Base-by-base conservation (phyloP, 805 yeast species). In the Metschnikowia lachancei region DNA sequence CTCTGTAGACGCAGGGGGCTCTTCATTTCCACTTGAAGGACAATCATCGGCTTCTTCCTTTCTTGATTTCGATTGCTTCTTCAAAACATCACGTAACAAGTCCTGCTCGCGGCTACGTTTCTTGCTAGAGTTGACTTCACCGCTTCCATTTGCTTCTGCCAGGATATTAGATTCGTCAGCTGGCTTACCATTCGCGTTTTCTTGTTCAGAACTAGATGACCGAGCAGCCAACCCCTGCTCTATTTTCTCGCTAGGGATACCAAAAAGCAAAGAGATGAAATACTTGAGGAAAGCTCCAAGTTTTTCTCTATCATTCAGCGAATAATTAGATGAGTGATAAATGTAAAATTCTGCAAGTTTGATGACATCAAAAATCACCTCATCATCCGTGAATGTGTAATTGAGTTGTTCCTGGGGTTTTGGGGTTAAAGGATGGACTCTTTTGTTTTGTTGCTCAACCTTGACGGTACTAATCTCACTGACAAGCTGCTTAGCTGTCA, bases 401-500 rank as follows among this genome's bases (percentile, higher is more conserved):
- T 77, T 76, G 50, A 87, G 71, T 56, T 80, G 83, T 46, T 83
- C 82, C 62, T 85, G 85, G n/a, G 97, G 92, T 54, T 80, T 81
- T 3, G 96, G 95, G 42, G 91, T 82, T 57, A 88, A 75, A 32
- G 96, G 96, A 58, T 87, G 90, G 49, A 87, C 70, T 60, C 95
- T 77, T 67, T 89, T 91, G 57, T 85, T 87, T n/a, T 77, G 78
- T 64, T 89, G 96, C 60, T 92, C 99, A 35, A 87, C 86, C 67
- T 91, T 90, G 35, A 91, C 86, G 2, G 97, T 88, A 56, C 94
- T 86, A 46, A 94, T 86, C 62, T 92, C 98, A 52, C 95, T 85
- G 12, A 94, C 82, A 56, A 94, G 69, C 57, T 90, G 96, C 60
- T 95, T 89, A 9, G 94, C 85, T 0, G 98, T 89, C 57, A 94